Percentiles rank a stretch among this genome's conserved stretches.
Conservation (phyloP, 1,284 basidiomycete species). For the Puccinia horiana region DNA sequence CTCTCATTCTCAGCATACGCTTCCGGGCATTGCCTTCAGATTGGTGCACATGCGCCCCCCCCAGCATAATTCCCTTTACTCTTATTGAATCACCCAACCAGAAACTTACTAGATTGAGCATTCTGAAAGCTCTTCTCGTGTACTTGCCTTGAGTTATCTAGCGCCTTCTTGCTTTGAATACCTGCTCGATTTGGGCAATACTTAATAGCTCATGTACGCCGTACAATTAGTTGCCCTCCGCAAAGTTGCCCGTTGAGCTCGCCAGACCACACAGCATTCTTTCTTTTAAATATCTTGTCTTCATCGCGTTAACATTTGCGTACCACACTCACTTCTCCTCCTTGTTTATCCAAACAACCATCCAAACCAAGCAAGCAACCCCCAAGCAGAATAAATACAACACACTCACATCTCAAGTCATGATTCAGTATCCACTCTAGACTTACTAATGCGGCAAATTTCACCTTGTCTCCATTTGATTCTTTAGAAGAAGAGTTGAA, state of each 20-base stretch:
- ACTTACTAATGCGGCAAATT: slow-evolving; percentile 11
- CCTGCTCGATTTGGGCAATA: slow-evolving; percentile 12
- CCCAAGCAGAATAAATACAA: not conserved
- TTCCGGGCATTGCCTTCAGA: not conserved
- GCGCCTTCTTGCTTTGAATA: not conserved
- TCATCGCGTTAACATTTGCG: not conserved
- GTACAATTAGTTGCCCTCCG: not conserved
- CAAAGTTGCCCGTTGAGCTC: slow-evolving; percentile 10
- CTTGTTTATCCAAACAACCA: not conserved
- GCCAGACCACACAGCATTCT: not conserved
- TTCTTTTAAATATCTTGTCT: not conserved
- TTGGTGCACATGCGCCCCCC: not conserved
- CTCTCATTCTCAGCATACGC: not conserved
- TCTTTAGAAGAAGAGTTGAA: not conserved
- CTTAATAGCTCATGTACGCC: slow-evolving; percentile 12
- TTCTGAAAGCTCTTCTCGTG: not conserved
- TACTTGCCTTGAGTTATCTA: not conserved
- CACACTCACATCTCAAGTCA: too few relatives aligned
- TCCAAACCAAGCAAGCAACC: not conserved
- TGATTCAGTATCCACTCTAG: not conserved
- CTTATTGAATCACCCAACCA: not conserved
- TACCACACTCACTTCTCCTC: slow-evolving; percentile 24
- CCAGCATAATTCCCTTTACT: not conserved
- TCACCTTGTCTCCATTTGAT: not conserved
- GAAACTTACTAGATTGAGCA: slow-evolving; percentile 26